Evolutionary conservation across 352 stramenopile species (phyloP).

Genomic region (Pythium sp.): DNA sequence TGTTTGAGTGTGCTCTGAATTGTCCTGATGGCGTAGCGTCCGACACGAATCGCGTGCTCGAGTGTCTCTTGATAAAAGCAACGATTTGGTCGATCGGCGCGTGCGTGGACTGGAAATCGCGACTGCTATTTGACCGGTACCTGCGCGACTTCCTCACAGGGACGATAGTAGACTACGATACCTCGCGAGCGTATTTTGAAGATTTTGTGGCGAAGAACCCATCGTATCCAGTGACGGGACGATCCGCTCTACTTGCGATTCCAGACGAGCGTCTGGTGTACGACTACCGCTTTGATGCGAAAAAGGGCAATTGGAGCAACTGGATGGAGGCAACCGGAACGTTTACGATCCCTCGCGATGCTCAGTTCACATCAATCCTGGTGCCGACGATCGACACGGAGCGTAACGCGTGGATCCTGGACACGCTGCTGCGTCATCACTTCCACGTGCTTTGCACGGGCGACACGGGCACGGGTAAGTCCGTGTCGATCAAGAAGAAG

Average conservation of each 20-base stretch:
- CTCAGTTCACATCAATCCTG: slow-evolving; percentile 87
- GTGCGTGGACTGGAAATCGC: slow-evolving; percentile 86
- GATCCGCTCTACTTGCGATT: slow-evolving; percentile 36
- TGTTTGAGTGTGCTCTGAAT: slow-evolving; percentile 83
- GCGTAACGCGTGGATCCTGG: slow-evolving; percentile 89
- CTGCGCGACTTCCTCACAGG: slow-evolving; percentile 69
- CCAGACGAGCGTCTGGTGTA: slow-evolving; percentile 81
- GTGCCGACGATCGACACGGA: slow-evolving; percentile 94
- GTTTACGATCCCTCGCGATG: slow-evolving; percentile 67
- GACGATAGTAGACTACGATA: slow-evolving; percentile 26
- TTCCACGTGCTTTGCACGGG: slow-evolving; percentile 90
- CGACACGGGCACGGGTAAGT: slow-evolving; percentile 94
- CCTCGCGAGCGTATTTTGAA: slow-evolving; percentile 50
- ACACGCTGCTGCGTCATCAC: slow-evolving; percentile 84
- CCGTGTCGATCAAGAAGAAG: slow-evolving; percentile 93
- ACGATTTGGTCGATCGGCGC: slow-evolving; percentile 91
- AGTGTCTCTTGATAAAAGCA: slow-evolving; percentile 86
- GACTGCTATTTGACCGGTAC: slow-evolving; percentile 82
- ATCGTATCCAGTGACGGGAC: slow-evolving; percentile 43
- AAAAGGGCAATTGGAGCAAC: slow-evolving; percentile 76
- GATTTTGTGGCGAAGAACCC: slow-evolving; percentile 89
- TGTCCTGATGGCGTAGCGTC: slow-evolving; percentile 48
- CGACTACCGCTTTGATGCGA: slow-evolving; percentile 90
- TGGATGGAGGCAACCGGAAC: slow-evolving; percentile 59
- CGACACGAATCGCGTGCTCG: slow-evolving; percentile 75